Percentiles rank a stretch among this genome's conserved stretches.
These are phyloP conservation scores for Meyerozyma guilliermondii DNA, from an alignment of 1,139 yeast species.

Conservation along the genomic window DNA sequence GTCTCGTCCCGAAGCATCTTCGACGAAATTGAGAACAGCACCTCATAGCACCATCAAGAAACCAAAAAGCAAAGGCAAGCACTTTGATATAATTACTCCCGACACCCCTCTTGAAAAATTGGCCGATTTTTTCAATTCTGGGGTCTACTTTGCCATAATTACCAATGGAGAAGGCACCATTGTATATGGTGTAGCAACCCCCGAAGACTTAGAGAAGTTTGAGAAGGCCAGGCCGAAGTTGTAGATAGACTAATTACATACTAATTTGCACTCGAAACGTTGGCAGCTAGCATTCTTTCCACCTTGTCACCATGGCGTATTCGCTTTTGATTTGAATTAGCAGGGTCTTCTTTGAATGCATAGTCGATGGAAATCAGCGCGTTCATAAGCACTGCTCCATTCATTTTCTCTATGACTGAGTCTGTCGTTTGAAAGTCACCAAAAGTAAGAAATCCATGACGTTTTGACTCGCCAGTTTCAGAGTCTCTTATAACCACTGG, in stretches of 20 bases:
- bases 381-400: slow-evolving; percentile 69
- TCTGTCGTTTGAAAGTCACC: slow-evolving; percentile 69
- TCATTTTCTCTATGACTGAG: slow-evolving; percentile 62
- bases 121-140: slow-evolving; percentile 46
- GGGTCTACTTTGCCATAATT: slow-evolving; percentile 53
- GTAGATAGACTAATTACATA: slow-evolving; percentile 8
- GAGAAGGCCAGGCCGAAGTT: slow-evolving; percentile 50
- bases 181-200: slow-evolving; percentile 62
- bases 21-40: slow-evolving; percentile 15
- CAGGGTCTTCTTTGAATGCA: slow-evolving; percentile 63
- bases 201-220: slow-evolving; percentile 53
- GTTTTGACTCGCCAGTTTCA: slow-evolving; percentile 47
- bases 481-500: slow-evolving; percentile 54
- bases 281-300: slow-evolving; percentile 69
- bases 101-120: slow-evolving; percentile 53
- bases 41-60: slow-evolving; percentile 24
- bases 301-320: slow-evolving; percentile 73
- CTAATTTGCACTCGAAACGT: slow-evolving; percentile 42
- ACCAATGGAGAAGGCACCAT: slow-evolving; percentile 51
- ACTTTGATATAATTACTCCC: slow-evolving; percentile 47
- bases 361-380: slow-evolving; percentile 57
- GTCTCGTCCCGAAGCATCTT: neutral
- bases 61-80: slow-evolving; percentile 26
- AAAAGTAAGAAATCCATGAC: slow-evolving; percentile 59
- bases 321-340: slow-evolving; percentile 30